Evolutionary conservation across 108 stramenopile genomes (phyloP).

Genomic region (Licmophora abbreviata): DNA sequence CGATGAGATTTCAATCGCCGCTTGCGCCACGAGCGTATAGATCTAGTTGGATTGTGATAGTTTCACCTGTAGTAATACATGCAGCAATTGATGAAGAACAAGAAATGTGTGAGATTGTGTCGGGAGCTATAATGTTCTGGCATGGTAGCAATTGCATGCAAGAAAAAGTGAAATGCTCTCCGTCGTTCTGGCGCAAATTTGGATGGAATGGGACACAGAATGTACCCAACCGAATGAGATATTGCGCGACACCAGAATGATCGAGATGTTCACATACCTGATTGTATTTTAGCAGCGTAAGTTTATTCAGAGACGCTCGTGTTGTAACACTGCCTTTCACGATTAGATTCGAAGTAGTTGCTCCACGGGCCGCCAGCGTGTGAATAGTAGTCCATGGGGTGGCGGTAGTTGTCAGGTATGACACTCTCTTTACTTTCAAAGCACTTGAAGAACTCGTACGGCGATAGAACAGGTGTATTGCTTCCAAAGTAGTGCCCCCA

Average conservation of each 20-base stretch:
- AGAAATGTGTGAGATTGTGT: too few species aligned
- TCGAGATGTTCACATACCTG: not conserved
- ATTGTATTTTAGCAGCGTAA: not conserved
- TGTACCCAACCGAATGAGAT: slow-evolving; percentile 3
- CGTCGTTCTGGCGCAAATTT: not conserved
- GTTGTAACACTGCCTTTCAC: slow-evolving; percentile 16
- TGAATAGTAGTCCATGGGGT: slow-evolving; percentile 98
- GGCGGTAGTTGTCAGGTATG: slow-evolving; percentile 42
- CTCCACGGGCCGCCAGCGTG: slow-evolving; percentile 88
- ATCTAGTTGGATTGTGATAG: too few species aligned
- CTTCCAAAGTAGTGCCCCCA: slow-evolving; percentile 88
- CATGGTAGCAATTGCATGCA: too few species aligned
- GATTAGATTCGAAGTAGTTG: slow-evolving; percentile 75
- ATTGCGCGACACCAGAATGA: not conserved
- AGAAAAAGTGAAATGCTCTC: slow-evolving; percentile 1
- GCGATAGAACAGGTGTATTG: slow-evolving; percentile 80
- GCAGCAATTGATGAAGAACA: too few species aligned
- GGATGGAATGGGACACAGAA: not conserved
- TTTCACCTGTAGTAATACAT: too few species aligned
- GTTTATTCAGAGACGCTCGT: not conserved
- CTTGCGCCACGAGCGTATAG: too few species aligned
- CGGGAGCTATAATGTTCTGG: too few species aligned
- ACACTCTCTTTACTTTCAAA: slow-evolving; percentile 64
- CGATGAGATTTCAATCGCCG: not conserved
- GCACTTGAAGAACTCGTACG: slow-evolving; percentile 89